phyloP scores from a whole-genome alignment of 225 moss, liverwort and hornwort genomes.

The Sphagnum contortum region DNA sequence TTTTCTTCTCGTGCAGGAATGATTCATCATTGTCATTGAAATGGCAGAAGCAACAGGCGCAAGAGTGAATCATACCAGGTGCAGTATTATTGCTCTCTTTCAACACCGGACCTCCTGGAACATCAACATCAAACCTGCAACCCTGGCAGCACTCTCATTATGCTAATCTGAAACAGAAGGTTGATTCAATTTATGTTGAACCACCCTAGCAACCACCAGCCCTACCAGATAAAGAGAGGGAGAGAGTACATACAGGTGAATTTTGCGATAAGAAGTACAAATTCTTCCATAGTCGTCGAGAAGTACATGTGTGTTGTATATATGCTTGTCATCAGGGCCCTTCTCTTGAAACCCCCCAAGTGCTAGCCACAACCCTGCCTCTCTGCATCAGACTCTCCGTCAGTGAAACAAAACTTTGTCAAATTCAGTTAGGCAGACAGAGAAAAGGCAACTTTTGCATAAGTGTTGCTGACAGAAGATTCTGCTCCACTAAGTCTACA shows the following conservation, averaged over 20 bases:
- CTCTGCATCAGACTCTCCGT: slow-evolving; percentile 45
- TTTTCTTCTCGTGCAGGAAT: no score
- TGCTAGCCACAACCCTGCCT: slow-evolving; percentile 83
- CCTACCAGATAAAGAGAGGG: background rate
- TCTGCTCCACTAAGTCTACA: background rate
- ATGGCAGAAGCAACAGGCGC: background rate
- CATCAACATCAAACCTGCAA: slow-evolving; percentile 87
- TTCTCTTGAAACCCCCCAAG: slow-evolving; percentile 97
- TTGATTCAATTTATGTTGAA: no score
- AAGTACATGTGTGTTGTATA: slow-evolving; percentile 84
- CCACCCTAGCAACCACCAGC: no score
- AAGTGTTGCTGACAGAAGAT: background rate
- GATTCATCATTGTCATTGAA: no score
- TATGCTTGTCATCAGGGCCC: slow-evolving; percentile 59
- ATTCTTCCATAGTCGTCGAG: slow-evolving; percentile 64
- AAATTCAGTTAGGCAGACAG: no score
- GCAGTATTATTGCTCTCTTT: slow-evolving; percentile 73
- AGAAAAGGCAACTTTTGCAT: no score
- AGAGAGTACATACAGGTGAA: slow-evolving; percentile 48
- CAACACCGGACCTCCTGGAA: slow-evolving; percentile 80
- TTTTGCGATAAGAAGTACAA: slow-evolving; percentile 71
- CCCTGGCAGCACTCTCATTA: slow-evolving; percentile 2
- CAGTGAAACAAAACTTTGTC: background rate
- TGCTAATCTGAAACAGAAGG: background rate
- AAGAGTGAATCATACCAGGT: slow-evolving; percentile 35